Percentiles rank a stretch among this genome's conserved stretches.
phyloP scores from a whole-genome alignment of 78 protist species.

The Reticulomyxa filosa region DNA sequence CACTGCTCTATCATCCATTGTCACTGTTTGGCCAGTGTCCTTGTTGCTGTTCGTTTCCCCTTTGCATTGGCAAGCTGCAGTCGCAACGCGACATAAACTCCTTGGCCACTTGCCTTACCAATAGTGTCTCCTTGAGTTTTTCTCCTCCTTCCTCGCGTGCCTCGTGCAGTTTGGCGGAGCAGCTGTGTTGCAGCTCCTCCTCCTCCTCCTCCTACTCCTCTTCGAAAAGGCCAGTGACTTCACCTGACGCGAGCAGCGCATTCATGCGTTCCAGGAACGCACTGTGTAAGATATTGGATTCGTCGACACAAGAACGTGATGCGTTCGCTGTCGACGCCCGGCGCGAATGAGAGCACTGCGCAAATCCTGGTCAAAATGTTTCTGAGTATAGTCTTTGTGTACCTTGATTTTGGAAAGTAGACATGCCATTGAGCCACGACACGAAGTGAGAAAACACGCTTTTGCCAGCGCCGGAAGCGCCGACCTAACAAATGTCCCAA shows the following conservation, averaged over 20 bases:
- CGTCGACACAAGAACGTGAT: slow-evolving; percentile 77
- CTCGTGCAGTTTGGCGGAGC: slow-evolving; percentile 28
- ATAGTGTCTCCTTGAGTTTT: too few relatives aligned
- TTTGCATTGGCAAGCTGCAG: too few relatives aligned
- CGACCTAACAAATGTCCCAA: slow-evolving; percentile 73
- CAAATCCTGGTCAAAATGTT: slow-evolving; percentile 83
- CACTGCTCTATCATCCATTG: too few relatives aligned
- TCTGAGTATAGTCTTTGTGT: slow-evolving; percentile 38
- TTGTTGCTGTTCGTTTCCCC: too few relatives aligned
- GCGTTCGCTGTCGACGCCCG: slow-evolving; percentile 71
- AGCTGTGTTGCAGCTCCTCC: slow-evolving; percentile 1
- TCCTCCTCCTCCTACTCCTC: slow-evolving; percentile 16
- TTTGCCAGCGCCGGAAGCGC: slow-evolving; percentile 84
- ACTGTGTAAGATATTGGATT: slow-evolving; percentile 66
- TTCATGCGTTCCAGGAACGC: slow-evolving; percentile 90
- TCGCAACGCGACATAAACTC: too few relatives aligned
- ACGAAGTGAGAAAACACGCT: slow-evolving; percentile 64
- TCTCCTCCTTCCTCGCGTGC: too few relatives aligned
- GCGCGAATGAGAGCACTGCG: slow-evolving; percentile 62
- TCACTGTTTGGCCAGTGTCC: too few relatives aligned
- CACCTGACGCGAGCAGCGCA: slow-evolving; percentile 70
- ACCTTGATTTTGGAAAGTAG: slow-evolving; percentile 44
- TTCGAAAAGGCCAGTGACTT: slow-evolving; percentile 91
- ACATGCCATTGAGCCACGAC: slow-evolving; percentile 60
- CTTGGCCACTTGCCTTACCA: too few relatives aligned